A percentile compares a stretch with the other conserved stretches of the same genome.
Conservation (phyloP, 2,329 filamentous ascomycete species). For the Fusarium sp. region DNA sequence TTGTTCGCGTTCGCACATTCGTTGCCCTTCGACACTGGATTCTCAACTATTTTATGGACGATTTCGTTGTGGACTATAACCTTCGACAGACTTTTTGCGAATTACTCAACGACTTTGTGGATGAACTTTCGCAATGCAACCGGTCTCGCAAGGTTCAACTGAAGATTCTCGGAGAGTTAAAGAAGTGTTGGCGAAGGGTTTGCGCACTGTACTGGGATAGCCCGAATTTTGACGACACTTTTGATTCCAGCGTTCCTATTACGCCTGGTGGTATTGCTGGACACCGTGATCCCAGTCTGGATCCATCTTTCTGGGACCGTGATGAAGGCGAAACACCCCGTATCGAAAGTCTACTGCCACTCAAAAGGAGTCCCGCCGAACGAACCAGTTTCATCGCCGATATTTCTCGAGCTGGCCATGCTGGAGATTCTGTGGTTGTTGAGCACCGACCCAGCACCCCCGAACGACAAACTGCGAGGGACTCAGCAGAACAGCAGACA, state of each 20-base stretch:
- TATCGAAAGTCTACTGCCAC: conserved; percentile 56
- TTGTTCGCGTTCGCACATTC: conserved; percentile 96
- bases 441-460: conserved; percentile 62
- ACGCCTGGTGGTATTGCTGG: conserved; percentile 79
- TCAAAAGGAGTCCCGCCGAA: conserved; percentile 38
- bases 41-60: conserved; percentile 95
- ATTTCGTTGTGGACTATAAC: conserved; percentile 82
- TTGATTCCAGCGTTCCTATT: conserved; percentile 74
- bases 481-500: conserved; percentile 36
- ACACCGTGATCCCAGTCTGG: conserved; percentile 65
- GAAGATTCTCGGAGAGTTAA: conserved; percentile 92
- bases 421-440: conserved; percentile 59
- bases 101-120: conserved; percentile 77
- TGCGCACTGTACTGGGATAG: conserved; percentile 92
- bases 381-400: conserved; percentile 60
- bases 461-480: conserved; percentile 49
- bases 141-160: conserved; percentile 66
- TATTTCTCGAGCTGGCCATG: conserved; percentile 59
- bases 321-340: conserved; percentile 59
- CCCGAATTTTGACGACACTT: conserved; percentile 71
- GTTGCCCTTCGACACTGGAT: conserved; percentile 98
- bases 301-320: conserved; percentile 66
- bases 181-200: conserved; percentile 95
- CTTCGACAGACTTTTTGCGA: conserved; percentile 84
- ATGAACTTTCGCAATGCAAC: conserved; percentile 62